These are phyloP conservation scores for Rhodotorula graminis DNA, from an alignment of 768 basidiomycete species.

Conservation along the genomic window DNA sequence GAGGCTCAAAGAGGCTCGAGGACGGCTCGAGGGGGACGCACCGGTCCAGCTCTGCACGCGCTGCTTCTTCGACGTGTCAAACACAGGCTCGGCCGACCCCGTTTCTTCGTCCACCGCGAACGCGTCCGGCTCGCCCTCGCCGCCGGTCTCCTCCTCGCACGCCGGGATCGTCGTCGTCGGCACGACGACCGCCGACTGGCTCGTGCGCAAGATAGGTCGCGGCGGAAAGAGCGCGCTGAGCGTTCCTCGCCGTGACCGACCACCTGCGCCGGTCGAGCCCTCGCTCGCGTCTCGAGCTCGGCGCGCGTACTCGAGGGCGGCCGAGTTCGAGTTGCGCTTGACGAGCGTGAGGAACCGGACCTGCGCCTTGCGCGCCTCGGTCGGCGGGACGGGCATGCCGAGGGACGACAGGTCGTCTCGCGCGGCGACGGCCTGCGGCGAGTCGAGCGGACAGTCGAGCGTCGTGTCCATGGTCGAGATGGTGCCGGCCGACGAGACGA, in stretches of 20 bases:
- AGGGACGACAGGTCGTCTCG: constrained; percentile 2
- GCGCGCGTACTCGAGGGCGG: constrained; percentile 4
- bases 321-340: constrained; percentile 23
- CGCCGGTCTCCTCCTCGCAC: not conserved
- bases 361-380: constrained; percentile 19
- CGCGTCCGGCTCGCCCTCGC: not conserved
- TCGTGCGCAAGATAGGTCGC: constrained; percentile 15
- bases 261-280: not conserved
- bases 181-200: constrained; percentile 15
- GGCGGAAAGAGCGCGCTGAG: constrained; percentile 13
- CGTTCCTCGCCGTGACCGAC: not conserved
- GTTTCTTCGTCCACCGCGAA: not conserved
- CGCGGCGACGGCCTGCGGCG: not conserved
- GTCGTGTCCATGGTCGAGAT: constrained; percentile 13
- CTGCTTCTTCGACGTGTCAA: constrained; percentile 41
- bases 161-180: not conserved
- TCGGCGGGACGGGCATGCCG: constrained; percentile 16
- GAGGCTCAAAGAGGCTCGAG: no score
- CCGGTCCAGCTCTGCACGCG: constrained; percentile 41
- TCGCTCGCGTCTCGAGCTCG: not conserved
- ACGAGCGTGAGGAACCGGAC: constrained; percentile 40
- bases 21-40: not conserved
- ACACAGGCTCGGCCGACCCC: constrained; percentile 16
- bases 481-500: constrained; percentile 23
- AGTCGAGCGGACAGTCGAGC: not conserved